Conservation (phyloP, 176 grass and related monocot species). For the Phoenix roebelenii region DNA sequence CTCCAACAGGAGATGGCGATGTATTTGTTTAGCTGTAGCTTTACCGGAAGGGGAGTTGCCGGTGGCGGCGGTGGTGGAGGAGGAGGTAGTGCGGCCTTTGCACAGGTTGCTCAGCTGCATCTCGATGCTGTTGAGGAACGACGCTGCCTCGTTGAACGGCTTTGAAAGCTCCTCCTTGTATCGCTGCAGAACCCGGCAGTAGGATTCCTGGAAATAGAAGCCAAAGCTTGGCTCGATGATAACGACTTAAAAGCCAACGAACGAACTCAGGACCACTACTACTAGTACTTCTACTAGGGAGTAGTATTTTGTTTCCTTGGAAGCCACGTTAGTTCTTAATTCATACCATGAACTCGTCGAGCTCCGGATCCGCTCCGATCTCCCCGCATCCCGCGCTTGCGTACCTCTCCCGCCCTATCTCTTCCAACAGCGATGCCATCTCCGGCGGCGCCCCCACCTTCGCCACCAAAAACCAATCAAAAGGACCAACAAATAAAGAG, state of each 20-base stretch:
- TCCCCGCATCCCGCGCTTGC: constrained; percentile 19
- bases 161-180: constrained; percentile 90
- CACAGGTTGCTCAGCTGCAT: constrained; percentile 71
- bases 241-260: too few relatives aligned
- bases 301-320: too few relatives aligned
- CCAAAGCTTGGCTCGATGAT: neutral
- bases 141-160: constrained; percentile 81
- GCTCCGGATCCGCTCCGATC: constrained; percentile 74
- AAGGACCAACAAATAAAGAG: neutral
- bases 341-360: constrained; percentile 94
- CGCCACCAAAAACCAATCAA: constrained; percentile 17
- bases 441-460: constrained; percentile 86
- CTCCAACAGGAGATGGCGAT: too few relatives aligned
- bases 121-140: constrained; percentile 80
- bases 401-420: constrained; percentile 49
- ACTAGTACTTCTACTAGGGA: too few relatives aligned
- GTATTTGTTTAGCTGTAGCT: too few relatives aligned
- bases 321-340: too few relatives aligned
- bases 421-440: constrained; percentile 70
- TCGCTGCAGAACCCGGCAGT: constrained; percentile 58
- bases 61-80: constrained; percentile 12
- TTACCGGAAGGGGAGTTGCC: constrained; percentile 10
- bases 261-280: neutral
- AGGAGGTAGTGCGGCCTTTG: constrained; percentile 20
- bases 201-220: constrained; percentile 42